These are phyloP conservation scores for Diaporthe citrichinensis DNA, from an alignment of 2,329 filamentous ascomycete genomes.

Conservation along the genomic window DNA sequence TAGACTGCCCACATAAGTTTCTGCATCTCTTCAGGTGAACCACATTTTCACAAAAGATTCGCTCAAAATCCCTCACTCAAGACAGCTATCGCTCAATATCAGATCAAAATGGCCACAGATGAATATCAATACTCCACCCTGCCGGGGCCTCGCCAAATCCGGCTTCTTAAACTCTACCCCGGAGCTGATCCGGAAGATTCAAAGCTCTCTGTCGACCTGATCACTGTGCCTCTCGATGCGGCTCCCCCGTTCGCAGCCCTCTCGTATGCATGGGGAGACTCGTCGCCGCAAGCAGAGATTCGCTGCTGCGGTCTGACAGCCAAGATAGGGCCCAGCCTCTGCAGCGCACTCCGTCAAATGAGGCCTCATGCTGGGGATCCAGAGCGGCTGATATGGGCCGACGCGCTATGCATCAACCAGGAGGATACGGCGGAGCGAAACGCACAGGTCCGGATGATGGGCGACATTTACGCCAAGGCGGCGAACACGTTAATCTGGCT, in stretches of 20 bases:
- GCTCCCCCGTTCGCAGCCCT: neutral
- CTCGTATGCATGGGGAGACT: neutral
- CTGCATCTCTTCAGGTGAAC: neutral
- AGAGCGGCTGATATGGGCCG: constrained; percentile 17
- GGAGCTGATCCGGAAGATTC: neutral
- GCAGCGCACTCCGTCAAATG: neutral
- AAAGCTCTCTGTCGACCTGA: neutral
- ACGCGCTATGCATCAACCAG: constrained; percentile 33
- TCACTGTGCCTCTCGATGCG: neutral
- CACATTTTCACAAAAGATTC: neutral
- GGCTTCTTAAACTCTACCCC: neutral
- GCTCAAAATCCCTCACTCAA: neutral
- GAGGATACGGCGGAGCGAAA: neutral
- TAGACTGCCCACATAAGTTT: neutral
- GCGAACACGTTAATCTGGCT: neutral
- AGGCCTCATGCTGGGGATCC: fast-evolving
- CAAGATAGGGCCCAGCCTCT: neutral
- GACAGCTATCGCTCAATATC: neutral
- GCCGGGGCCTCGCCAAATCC: neutral
- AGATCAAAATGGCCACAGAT: neutral
- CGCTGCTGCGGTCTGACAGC: neutral
- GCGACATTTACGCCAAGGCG: neutral
- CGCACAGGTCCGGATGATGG: constrained; percentile 21
- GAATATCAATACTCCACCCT: neutral
- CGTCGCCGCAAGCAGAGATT: neutral